Evolutionary conservation across 306 rosid species (phyloP).

Genomic region (Pterocarpus macrocarpus): DNA sequence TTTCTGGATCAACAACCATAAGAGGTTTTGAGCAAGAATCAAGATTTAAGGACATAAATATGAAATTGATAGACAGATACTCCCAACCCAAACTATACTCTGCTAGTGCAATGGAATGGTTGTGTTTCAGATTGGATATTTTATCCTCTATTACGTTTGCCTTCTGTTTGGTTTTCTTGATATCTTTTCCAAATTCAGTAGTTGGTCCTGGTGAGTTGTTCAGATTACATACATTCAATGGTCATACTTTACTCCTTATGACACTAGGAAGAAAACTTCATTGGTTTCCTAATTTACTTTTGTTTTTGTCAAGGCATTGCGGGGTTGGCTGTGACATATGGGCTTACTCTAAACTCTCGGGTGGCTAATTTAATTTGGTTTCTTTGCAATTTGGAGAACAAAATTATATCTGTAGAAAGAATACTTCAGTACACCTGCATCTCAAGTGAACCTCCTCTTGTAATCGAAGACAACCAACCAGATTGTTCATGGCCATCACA

Average conservation of each 20-base stretch:
- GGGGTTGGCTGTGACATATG: constrained; percentile 91
- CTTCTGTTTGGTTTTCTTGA: constrained; percentile 68
- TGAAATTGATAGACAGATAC: constrained; percentile 75
- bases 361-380: constrained; percentile 52
- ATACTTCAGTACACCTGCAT: constrained; percentile 74
- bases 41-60: constrained; percentile 70
- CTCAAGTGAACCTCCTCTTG: constrained; percentile 83
- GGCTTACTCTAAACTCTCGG: constrained; percentile 72
- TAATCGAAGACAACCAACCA: constrained; percentile 64
- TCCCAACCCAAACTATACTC: constrained; percentile 70
- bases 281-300: background rate
- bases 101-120: constrained; percentile 77
- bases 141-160: constrained; percentile 71
- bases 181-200: constrained; percentile 71
- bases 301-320: constrained; percentile 65
- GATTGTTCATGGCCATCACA: constrained; percentile 73
- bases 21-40: constrained; percentile 81
- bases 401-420: constrained; percentile 89
- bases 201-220: constrained; percentile 70
- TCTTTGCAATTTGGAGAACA: constrained; percentile 78
- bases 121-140: constrained; percentile 75
- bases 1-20: constrained; percentile 81
- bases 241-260: constrained; percentile 15
- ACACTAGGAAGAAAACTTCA: constrained; percentile 9
- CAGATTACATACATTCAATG: background rate